Evolutionary conservation across 1,139 yeast species (phyloP).

Genomic region (Geotrichum carabidarum): DNA sequence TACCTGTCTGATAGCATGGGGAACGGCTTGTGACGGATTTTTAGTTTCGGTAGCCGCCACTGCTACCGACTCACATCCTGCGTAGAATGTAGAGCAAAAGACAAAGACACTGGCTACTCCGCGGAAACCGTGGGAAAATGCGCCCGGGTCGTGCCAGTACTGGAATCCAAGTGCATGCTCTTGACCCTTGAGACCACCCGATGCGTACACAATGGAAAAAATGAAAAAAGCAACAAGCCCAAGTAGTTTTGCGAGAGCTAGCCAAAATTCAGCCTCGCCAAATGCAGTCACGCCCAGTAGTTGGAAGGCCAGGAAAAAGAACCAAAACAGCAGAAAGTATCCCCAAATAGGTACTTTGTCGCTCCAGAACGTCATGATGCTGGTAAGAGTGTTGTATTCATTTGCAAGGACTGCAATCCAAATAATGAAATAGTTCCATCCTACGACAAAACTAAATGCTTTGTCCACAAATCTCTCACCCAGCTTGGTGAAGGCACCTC

Average conservation of each 20-base stretch:
- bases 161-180: constrained; percentile 36
- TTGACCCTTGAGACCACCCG: constrained; percentile 52
- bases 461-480: constrained; percentile 55
- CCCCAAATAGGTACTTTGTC: constrained; percentile 58
- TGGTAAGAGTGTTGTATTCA: constrained; percentile 53
- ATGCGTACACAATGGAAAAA: constrained; percentile 53
- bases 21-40: constrained; percentile 77
- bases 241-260: constrained; percentile 52
- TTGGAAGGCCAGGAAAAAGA: constrained; percentile 49
- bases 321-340: constrained; percentile 54
- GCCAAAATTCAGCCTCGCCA: constrained; percentile 67
- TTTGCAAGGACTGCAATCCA: constrained; percentile 59
- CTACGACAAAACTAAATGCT: constrained; percentile 57
- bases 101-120: constrained; percentile 69
- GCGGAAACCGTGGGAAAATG: constrained; percentile 58
- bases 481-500: constrained; percentile 59
- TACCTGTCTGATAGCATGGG: constrained; percentile 78
- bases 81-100: constrained; percentile 59
- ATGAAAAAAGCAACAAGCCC: constrained; percentile 56
- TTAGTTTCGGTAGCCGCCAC: constrained; percentile 84
- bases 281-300: constrained; percentile 54
- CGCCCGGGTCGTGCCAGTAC: constrained; percentile 94
- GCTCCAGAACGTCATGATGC: constrained; percentile 55
- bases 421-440: constrained; percentile 58
- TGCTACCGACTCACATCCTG: constrained; percentile 85